These are phyloP conservation scores for Silene conica DNA, from an alignment of 148 eudicot species.

Conservation along the genomic window DNA sequence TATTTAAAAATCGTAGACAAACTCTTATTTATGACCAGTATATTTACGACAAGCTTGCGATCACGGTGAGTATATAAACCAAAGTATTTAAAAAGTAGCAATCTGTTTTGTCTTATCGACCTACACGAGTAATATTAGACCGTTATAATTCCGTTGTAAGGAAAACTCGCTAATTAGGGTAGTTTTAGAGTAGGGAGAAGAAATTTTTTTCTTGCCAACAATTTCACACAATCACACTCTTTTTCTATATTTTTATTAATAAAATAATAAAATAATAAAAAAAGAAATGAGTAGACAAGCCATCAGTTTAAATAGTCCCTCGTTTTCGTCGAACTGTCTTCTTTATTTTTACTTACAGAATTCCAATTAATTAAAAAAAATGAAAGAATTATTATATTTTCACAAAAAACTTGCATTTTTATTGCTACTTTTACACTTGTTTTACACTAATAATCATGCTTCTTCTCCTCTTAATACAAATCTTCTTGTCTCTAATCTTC, in stretches of 20 bases:
- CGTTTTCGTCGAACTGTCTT: conserved; percentile 27
- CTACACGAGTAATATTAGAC: too few relatives aligned
- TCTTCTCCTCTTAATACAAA: conserved; percentile 44
- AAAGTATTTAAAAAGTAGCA: too few relatives aligned
- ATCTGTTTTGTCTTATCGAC: too few relatives aligned
- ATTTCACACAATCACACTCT: conserved; percentile 22
- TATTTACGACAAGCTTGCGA: too few relatives aligned
- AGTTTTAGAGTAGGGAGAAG: conserved; percentile 14
- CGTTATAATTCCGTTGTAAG: too few relatives aligned
- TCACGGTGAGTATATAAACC: too few relatives aligned
- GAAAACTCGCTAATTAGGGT: too few relatives aligned
- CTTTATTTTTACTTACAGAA: not conserved
- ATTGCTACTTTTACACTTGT: conserved; percentile 5
- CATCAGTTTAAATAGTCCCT: conserved; percentile 16
- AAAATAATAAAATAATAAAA: not conserved
- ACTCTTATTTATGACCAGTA: too few relatives aligned
- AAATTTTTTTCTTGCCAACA: conserved; percentile 25
- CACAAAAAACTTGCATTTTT: not conserved
- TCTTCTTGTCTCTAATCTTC: conserved; percentile 55
- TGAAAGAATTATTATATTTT: not conserved
- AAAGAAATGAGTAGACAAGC: not conserved
- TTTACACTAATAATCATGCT: conserved; percentile 22
- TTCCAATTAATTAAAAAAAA: not conserved
- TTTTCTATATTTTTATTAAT: not conserved
- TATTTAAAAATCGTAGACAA: too few relatives aligned